These are phyloP conservation scores for Leptographium galeiforme DNA, from an alignment of 2,329 filamentous ascomycete species.

Conservation along the genomic window DNA sequence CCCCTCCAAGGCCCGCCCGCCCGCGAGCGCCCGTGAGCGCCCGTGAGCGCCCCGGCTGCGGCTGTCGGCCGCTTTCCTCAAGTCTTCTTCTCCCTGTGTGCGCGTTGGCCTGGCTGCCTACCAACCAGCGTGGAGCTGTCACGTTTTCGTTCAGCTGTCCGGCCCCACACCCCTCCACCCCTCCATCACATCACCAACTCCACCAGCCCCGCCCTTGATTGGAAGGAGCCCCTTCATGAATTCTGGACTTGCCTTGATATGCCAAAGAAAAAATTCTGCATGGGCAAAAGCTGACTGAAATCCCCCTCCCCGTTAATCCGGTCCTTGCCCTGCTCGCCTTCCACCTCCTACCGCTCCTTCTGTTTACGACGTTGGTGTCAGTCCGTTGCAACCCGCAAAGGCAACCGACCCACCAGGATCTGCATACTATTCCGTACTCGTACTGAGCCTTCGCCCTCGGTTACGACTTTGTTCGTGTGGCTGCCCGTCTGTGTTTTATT, in stretches of 20 bases:
- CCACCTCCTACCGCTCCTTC: neutral
- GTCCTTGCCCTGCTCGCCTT: neutral
- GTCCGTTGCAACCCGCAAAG: neutral
- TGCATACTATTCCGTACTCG: neutral
- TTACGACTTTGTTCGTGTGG: neutral
- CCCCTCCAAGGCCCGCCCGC: neutral
- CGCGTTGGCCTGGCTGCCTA: neutral
- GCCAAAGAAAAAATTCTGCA: neutral
- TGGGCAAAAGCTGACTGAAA: neutral
- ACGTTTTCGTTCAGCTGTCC: slow-evolving; percentile 1
- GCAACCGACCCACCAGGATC: neutral
- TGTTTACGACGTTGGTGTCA: neutral
- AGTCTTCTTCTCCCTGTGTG: neutral
- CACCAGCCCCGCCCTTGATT: neutral
- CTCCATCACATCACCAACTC: slow-evolving; percentile 2
- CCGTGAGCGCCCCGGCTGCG: too few relatives aligned
- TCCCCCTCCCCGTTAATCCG: neutral
- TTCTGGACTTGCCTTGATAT: neutral
- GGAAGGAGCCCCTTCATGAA: neutral
- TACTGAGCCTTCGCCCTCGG: neutral
- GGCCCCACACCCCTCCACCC: slow-evolving; percentile 1
- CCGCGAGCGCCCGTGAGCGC: too few relatives aligned
- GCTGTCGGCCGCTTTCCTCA: neutral
- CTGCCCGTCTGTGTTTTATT: neutral
- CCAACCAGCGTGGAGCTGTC: neutral